Evolutionary conservation across 306 rosid genomes (phyloP), one percentile per base, ranked within the genome.

Genomic region (Senna siamea): DNA sequence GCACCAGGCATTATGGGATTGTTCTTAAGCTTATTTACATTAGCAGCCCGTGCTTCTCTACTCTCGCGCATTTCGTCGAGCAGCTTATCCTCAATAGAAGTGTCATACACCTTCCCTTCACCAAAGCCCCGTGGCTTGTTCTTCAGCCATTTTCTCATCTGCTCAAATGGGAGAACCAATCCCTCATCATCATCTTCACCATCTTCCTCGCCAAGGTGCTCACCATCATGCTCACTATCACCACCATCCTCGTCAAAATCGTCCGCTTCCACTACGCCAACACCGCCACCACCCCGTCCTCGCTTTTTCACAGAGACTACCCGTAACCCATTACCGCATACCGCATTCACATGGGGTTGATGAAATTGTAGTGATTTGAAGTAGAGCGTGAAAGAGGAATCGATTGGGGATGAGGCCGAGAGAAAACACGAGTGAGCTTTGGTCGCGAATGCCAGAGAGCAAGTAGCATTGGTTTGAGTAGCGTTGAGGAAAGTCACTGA

Each of bases 51-150:
- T 0, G 88, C 88, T 76, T 69, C 66, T 66, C 59, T 80, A 73
- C 84, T 87, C 84, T 79, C 71, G 66, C 26, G 88, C 43, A 93
- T 68, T 85, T 91, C 97, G 20, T 89, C 90, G 23, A 94, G 82
- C 92, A 94, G 82, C 77, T 89, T 77, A 70, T 94, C 97, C 76
- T 94, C 98, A 87, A 89, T 23, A 0, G 87, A 79, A 72, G 96
- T 91, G 22, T 94, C 96, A 34, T 89, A 94, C 47, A 46, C 86
- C 81, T 84, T 91, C 69, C 93, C 96, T 57, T 81, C 90, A 2
- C 97, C 96, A 70, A 94, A 91, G 5, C 98, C 97, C 48, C 60
- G 76, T 0, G 97, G 98, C 62, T 78, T 91, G 57, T 82, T 83
- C 82, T 80, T 83, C 15, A 82, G 52, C 97, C 92, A 88, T 35